phyloP scores from a whole-genome alignment of 1,284 basidiomycete genomes.

The Boletus chippewaensis region DNA sequence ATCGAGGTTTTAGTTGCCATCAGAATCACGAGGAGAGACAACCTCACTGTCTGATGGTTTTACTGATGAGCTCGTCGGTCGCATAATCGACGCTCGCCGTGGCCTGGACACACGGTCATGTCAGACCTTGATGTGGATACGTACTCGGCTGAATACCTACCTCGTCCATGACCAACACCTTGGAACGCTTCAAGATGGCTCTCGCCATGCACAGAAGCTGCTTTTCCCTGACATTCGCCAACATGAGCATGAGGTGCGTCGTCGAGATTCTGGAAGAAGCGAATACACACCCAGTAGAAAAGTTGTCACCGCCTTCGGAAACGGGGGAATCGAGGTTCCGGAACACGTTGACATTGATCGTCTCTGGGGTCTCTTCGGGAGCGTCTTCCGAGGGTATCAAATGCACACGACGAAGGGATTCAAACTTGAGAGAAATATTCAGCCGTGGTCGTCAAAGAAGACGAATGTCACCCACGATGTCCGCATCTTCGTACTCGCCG shows the following conservation, averaged over 20 bases:
- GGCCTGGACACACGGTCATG: conserved; percentile 10
- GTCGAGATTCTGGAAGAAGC: not conserved
- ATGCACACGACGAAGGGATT: conserved; percentile 83
- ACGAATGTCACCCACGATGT: conserved; percentile 57
- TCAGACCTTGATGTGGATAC: conserved; percentile 2
- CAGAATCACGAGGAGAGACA: not conserved
- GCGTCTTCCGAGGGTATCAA: conserved; percentile 62
- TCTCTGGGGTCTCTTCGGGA: conserved; percentile 37
- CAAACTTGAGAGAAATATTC: conserved; percentile 48
- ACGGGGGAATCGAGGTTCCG: conserved; percentile 79
- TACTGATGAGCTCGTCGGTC: conserved; percentile 53
- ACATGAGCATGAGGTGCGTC: conserved; percentile 10
- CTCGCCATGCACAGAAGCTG: conserved; percentile 63
- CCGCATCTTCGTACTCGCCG: conserved; percentile 78
- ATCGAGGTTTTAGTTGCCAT: conserved; percentile 14
- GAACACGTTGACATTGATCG: conserved; percentile 80
- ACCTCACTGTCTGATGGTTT: conserved; percentile 52
- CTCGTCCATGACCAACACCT: conserved; percentile 57
- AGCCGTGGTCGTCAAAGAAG: not conserved
- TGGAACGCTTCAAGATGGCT: conserved; percentile 53
- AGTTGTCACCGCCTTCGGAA: conserved; percentile 89
- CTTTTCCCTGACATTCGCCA: conserved; percentile 39
- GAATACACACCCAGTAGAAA: conserved; percentile 69
- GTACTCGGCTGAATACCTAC: conserved; percentile 17
- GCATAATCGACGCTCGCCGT: conserved; percentile 54